Evolutionary conservation across 805 yeast genomes (phyloP), one percentile per base, ranked within the genome.

Genomic region (Candida vaughaniae): DNA sequence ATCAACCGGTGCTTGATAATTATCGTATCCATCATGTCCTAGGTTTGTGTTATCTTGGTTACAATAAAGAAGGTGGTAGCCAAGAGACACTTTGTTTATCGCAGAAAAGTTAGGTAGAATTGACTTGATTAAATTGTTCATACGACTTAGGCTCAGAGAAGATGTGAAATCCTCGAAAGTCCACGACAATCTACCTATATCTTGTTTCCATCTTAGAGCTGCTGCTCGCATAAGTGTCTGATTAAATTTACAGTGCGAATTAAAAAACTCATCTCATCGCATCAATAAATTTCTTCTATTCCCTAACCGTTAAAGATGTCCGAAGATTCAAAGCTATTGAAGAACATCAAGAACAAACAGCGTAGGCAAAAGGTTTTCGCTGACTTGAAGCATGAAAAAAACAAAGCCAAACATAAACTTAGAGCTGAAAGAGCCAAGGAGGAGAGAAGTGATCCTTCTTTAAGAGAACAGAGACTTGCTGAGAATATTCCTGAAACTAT

Each of bases 401-500:
- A 82, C 52, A 86, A 85, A 53, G 76, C 76, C 36, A 78, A 87
- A 52, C 96, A 89, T 57, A 80, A 78, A 55, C 70, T 73, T 56
- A 75, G 98, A 47, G 75, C 77, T n/a, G 78, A 80, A 30, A 75
- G 96, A 55, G 93, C 95, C n/a, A 83, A 82, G 53, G 91, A 83
- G 46, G 98, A 93, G 61, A 69, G 82, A 38, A 78, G 74, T 19
- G 84, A 90, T 52, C 96, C 97, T 1, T 88, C 82, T 47, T 63
- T 87, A 41, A 85, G 77, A 55, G 87, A 79, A 38, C 82, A 89
- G 55, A 80, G 99, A 60, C 68, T 91, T 25, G 75, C 78, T 4
- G 79, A 73, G 38, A 88, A 89, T 57, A 78, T 85, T 2, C 88
- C 96, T 3, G 79, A 77, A 16, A 89, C 97, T 4, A 77, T 88